Percentiles rank a stretch among this genome's conserved stretches.
These are phyloP conservation scores for Tricholoma sp. DNA, from an alignment of 768 basidiomycete genomes.

Conservation along the genomic window DNA sequence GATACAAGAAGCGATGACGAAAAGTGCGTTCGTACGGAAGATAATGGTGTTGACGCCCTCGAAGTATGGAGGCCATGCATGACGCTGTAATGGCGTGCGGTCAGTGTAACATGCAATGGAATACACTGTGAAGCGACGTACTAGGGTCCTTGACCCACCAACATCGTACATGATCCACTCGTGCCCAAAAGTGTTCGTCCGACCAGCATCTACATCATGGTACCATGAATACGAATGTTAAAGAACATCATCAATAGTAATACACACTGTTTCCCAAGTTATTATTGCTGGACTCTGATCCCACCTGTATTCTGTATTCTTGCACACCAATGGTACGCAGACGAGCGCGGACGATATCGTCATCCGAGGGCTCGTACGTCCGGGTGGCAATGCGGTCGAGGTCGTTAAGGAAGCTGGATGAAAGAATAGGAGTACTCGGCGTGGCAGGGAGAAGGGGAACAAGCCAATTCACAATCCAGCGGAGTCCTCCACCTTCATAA, in stretches of 20 bases:
- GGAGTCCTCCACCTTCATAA: conserved; percentile 48
- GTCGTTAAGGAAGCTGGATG: conserved; percentile 63
- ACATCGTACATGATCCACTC: conserved; percentile 72
- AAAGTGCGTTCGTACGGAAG: conserved; percentile 47
- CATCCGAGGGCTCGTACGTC: conserved; percentile 52
- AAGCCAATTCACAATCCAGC: conserved; percentile 54
- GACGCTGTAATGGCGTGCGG: conserved; percentile 42
- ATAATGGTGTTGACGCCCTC: conserved; percentile 73
- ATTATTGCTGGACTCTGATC: conserved; percentile 26
- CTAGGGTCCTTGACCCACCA: conserved; percentile 56
- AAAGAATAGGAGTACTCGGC: background rate
- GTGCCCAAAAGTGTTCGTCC: conserved; percentile 24
- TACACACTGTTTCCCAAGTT: conserved; percentile 10
- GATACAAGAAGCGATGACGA: conserved; percentile 8
- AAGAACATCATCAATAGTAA: background rate
- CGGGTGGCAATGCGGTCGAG: conserved; percentile 50
- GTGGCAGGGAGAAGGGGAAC: background rate
- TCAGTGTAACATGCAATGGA: too few relatives aligned
- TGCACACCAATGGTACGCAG: conserved; percentile 67
- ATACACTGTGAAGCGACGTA: conserved; percentile 21
- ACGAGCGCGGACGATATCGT: conserved; percentile 65
- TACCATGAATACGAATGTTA: background rate
- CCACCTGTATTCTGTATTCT: conserved; percentile 56
- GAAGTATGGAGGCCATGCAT: conserved; percentile 70
- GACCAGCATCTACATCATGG: background rate